phyloP scores from a whole-genome alignment of 441 rosid genomes.

The California macrophylla region DNA sequence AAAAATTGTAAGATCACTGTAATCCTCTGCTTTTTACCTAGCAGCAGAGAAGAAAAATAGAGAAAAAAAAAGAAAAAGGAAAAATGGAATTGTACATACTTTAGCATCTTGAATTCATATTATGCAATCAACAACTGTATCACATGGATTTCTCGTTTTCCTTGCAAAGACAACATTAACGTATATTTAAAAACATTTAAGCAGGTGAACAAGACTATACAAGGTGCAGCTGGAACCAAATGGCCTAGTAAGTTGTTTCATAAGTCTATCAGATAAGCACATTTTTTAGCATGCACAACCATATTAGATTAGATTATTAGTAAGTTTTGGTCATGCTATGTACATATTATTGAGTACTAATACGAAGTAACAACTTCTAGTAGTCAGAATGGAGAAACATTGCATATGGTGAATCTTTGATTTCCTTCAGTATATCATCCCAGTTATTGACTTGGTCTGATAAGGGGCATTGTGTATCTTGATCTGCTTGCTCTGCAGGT shows the following conservation, averaged over 20 bases:
- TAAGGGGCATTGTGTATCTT: constrained; percentile 35
- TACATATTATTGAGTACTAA: no score
- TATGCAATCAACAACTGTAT: neutral
- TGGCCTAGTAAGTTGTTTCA: neutral
- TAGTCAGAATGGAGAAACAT: constrained; percentile 29
- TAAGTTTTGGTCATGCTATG: no score
- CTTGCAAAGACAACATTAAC: neutral
- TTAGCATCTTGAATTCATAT: neutral
- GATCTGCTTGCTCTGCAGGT: constrained; percentile 36
- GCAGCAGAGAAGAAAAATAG: neutral
- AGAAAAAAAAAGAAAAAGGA: neutral
- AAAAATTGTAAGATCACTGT: constrained; percentile 21
- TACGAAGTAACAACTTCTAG: constrained; percentile 3
- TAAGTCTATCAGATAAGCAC: no score
- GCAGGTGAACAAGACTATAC: neutral
- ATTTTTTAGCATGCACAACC: no score
- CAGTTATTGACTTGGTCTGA: constrained; percentile 29
- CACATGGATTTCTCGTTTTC: neutral
- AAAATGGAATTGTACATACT: neutral
- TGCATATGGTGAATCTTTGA: constrained; percentile 32
- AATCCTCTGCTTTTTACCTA: neutral
- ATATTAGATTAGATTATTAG: no score
- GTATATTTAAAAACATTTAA: neutral
- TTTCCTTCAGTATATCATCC: constrained; percentile 25
- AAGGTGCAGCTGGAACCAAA: neutral